Percentiles rank a stretch among this genome's conserved stretches.
Conservation (phyloP, 768 basidiomycete genomes). For the Mycena belliarum region DNA sequence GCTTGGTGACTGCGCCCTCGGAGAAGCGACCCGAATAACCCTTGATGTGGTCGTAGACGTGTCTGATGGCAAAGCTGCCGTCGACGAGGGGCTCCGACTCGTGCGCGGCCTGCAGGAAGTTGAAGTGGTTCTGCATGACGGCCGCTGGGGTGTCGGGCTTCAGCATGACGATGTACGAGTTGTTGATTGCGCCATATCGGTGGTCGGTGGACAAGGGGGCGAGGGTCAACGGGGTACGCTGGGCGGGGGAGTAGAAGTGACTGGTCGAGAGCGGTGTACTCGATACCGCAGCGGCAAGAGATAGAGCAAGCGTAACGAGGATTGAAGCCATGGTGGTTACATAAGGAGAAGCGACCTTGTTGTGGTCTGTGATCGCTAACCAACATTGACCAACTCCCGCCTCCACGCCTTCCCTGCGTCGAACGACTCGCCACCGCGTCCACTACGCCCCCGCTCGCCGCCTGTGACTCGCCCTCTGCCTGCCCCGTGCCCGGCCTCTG, state of each 20-base stretch:
- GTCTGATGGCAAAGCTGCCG: constrained; percentile 56
- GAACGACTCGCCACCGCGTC: too few relatives aligned
- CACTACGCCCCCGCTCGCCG: too few relatives aligned
- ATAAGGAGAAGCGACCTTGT: constrained; percentile 29
- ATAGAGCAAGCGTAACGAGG: constrained; percentile 42
- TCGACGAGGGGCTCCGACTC: constrained; percentile 52
- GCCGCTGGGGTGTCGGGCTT: constrained; percentile 64
- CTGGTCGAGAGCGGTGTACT: constrained; percentile 56
- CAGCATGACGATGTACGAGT: constrained; percentile 94
- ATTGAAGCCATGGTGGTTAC: constrained; percentile 46
- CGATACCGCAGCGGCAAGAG: constrained; percentile 36
- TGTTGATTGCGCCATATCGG: constrained; percentile 73
- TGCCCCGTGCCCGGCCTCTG: too few relatives aligned
- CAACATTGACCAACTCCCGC: too few relatives aligned
- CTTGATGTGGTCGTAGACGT: constrained; percentile 76
- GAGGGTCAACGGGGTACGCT: constrained; percentile 47
- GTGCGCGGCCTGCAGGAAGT: constrained; percentile 69
- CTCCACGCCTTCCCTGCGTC: too few relatives aligned
- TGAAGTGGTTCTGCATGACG: constrained; percentile 74
- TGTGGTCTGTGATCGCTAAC: too few relatives aligned
- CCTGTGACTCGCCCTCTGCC: too few relatives aligned
- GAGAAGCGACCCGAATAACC: constrained; percentile 87
- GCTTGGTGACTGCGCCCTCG: constrained; percentile 63
- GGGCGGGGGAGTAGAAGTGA: constrained; percentile 23
- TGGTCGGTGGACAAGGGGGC: constrained; percentile 67